Conservation (phyloP, 2,329 filamentous ascomycete genomes). For the Dactylellina leptospora region DNA sequence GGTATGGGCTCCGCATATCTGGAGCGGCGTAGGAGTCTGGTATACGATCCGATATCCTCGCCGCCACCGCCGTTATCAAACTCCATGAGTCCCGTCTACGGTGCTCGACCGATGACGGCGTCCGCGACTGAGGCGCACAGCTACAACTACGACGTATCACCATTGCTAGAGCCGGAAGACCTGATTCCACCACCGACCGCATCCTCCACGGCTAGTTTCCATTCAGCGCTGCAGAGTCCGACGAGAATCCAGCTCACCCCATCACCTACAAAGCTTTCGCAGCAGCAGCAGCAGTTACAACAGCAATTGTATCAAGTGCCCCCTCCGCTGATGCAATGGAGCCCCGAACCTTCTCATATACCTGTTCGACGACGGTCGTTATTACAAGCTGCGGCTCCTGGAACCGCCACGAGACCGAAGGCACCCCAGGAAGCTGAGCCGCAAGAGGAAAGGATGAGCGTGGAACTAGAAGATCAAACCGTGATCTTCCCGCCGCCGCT, state of each 20-base stretch:
- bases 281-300: conserved; percentile 12
- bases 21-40: conserved; percentile 34
- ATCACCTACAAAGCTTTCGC: conserved; percentile 33
- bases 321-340: conserved; percentile 17
- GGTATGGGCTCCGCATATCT: conserved; percentile 22
- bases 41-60: conserved; percentile 28
- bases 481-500: conserved; percentile 21
- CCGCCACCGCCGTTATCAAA: conserved; percentile 11
- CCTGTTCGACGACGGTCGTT: conserved; percentile 38
- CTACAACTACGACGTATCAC: conserved; percentile 28
- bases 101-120: conserved; percentile 34
- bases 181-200: conserved; percentile 40
- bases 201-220: conserved; percentile 51
- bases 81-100: conserved; percentile 31
- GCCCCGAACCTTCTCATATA: conserved; percentile 31
- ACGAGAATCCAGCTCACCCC: conserved; percentile 41
- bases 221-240: conserved; percentile 49
- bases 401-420: conserved; percentile 44
- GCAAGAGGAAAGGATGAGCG: conserved; percentile 3
- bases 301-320: conserved; percentile 12
- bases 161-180: conserved; percentile 43
- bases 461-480: conserved; percentile 7
- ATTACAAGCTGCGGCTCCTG: conserved; percentile 46
- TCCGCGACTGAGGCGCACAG: conserved; percentile 17
- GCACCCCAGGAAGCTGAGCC: conserved; percentile 24